phyloP scores from a whole-genome alignment of 2,329 filamentous ascomycete genomes.

The Aspergillus niger region DNA sequence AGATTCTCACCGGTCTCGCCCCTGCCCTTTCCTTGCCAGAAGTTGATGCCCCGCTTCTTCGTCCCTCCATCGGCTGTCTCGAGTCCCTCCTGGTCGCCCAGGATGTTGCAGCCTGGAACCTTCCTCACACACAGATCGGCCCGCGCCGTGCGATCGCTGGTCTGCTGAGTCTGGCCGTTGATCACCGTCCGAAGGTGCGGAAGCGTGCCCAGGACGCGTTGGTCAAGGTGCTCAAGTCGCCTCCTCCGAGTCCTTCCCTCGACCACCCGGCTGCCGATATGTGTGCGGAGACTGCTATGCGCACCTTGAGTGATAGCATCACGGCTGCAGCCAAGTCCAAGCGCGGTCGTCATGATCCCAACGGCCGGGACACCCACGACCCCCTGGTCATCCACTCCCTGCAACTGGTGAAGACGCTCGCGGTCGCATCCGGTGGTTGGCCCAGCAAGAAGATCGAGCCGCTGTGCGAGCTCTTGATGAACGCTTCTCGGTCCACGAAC shows the following conservation, averaged over 20 bases:
- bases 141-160: constrained; percentile 86
- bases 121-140: constrained; percentile 78
- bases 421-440: constrained; percentile 86
- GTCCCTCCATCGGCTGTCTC: constrained; percentile 87
- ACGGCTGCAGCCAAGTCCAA: constrained; percentile 69
- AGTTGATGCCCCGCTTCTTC: constrained; percentile 81
- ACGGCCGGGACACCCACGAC: constrained; percentile 64
- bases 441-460: constrained; percentile 93
- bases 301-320: constrained; percentile 71
- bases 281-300: constrained; percentile 88
- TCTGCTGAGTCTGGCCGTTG: constrained; percentile 79
- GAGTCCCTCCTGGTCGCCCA: constrained; percentile 90
- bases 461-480: constrained; percentile 83
- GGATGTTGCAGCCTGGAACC: constrained; percentile 83
- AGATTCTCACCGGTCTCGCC: constrained; percentile 84
- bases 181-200: constrained; percentile 87
- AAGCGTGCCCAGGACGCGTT: constrained; percentile 91
- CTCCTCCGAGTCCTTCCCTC: constrained; percentile 85
- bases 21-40: constrained; percentile 78
- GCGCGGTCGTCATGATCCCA: constrained; percentile 50
- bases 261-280: constrained; percentile 96
- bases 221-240: constrained; percentile 76
- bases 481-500: constrained; percentile 85
- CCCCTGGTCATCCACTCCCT: constrained; percentile 87
- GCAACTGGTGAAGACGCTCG: constrained; percentile 88